A percentile compares a stretch with the other conserved stretches of the same genome.
phyloP scores from a whole-genome alignment of 306 rosid species.

The Casuarina cunninghamiana region DNA sequence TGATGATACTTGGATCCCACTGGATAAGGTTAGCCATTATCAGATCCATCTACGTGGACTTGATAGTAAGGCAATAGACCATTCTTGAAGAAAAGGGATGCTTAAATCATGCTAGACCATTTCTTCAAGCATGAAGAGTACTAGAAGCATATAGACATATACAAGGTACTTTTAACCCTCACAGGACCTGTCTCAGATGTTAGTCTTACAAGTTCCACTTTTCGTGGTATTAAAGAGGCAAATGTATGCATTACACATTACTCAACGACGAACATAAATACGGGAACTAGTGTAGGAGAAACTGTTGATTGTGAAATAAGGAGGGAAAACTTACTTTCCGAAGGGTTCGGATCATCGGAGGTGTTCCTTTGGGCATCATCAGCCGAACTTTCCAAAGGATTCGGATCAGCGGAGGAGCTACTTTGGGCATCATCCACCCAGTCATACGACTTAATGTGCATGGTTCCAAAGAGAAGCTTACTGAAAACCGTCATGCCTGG shows the following conservation, averaged over 20 bases:
- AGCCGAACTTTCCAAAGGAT: constrained; percentile 38
- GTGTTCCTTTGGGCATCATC: constrained; percentile 43
- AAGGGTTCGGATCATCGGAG: constrained; percentile 36
- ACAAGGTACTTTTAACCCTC: too few relatives aligned
- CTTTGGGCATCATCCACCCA: constrained; percentile 64
- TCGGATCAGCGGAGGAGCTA: constrained; percentile 32
- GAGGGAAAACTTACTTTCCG: constrained; percentile 47
- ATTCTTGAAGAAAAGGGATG: background rate
- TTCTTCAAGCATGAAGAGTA: background rate
- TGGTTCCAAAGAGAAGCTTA: constrained; percentile 84
- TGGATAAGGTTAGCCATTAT: background rate
- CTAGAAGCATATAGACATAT: background rate
- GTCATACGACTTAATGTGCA: constrained; percentile 95
- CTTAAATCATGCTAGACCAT: background rate
- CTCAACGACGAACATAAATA: background rate
- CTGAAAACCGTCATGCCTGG: constrained; percentile 99
- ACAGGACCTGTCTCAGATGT: too few relatives aligned
- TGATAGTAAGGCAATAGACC: background rate
- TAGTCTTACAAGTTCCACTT: too few relatives aligned
- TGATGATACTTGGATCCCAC: background rate
- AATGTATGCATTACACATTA: background rate
- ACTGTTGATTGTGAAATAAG: background rate
- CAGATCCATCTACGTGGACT: constrained; percentile 1
- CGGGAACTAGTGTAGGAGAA: background rate
- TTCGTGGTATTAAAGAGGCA: background rate